A percentile compares a stretch with the other conserved stretches of the same genome.
Conservation (phyloP, 169 alveolate species). For the Cytauxzoon felis region DNA sequence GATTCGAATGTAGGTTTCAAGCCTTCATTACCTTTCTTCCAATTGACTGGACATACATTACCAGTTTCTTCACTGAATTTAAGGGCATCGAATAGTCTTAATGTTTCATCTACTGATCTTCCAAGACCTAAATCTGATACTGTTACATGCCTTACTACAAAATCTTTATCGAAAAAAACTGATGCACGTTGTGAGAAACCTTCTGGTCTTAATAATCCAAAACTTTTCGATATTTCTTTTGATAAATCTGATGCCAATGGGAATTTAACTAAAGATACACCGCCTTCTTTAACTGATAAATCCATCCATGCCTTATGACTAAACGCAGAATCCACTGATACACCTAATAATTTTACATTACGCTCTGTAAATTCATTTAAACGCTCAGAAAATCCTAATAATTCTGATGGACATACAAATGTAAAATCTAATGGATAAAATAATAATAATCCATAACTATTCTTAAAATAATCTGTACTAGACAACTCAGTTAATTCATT, state of each 20-base stretch:
- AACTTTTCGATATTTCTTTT: conserved; percentile 62
- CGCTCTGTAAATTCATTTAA: conserved; percentile 62
- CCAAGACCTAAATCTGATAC: conserved; percentile 72
- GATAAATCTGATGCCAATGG: conserved; percentile 74
- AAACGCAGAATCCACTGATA: conserved; percentile 74
- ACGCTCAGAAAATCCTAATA: conserved; percentile 70
- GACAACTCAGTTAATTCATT: conserved; percentile 61
- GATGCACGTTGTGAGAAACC: conserved; percentile 73
- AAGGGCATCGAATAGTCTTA: conserved; percentile 73
- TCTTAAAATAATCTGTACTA: conserved; percentile 59
- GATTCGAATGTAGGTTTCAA: conserved; percentile 48
- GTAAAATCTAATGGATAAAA: conserved; percentile 77
- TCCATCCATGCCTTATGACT: conserved; percentile 76
- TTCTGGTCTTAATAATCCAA: conserved; percentile 66
- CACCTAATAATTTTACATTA: conserved; percentile 70
- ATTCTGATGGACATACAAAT: conserved; percentile 79
- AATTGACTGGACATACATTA: conserved; percentile 76
- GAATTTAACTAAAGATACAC: conserved; percentile 65
- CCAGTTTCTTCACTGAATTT: conserved; percentile 69
- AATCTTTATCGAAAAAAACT: conserved; percentile 67
- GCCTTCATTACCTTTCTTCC: conserved; percentile 72
- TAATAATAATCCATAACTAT: conserved; percentile 64
- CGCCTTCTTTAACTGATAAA: conserved; percentile 69
- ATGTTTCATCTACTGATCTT: conserved; percentile 74
- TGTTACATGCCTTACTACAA: conserved; percentile 69